Evolutionary conservation across 176 grass and related monocot genomes (phyloP).

Genomic region (Eleusine indica): DNA sequence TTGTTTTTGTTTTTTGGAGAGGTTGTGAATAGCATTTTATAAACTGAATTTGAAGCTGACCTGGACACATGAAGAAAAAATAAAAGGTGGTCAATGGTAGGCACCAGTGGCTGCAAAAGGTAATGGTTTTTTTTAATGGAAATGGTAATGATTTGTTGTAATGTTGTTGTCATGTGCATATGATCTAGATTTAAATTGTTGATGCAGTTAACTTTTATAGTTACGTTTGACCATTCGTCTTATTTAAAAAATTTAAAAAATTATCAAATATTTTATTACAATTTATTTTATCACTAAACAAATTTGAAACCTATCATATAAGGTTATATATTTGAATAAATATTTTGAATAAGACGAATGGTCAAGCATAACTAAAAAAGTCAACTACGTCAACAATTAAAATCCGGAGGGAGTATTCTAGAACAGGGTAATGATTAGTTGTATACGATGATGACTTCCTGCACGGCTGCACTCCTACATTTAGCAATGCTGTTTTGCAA

Average conservation of each 20-base stretch:
- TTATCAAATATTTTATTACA: too few species aligned
- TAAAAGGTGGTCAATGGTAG: not conserved
- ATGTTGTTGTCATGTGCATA: not conserved
- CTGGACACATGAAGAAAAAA: not conserved
- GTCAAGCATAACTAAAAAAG: too few species aligned
- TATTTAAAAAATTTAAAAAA: too few species aligned
- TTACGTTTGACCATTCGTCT: too few species aligned
- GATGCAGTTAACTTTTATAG: too few species aligned
- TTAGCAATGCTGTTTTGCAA: not conserved
- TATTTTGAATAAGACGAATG: too few species aligned
- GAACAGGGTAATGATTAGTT: slow-evolving; percentile 8
- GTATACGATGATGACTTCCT: not conserved
- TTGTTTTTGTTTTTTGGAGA: not conserved
- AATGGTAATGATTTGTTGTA: not conserved
- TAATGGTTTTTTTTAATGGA: too few species aligned
- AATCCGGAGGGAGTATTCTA: not conserved
- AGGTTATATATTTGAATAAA: too few species aligned
- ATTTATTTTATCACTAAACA: too few species aligned
- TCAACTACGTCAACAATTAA: too few species aligned
- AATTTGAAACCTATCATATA: too few species aligned
- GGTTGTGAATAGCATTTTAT: not conserved
- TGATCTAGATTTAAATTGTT: not conserved
- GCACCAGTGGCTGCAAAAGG: not conserved
- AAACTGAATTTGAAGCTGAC: not conserved
- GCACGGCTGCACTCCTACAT: not conserved